Base-by-base conservation (phyloP, 768 basidiomycete species). In the Suillus brevipes region DNA sequence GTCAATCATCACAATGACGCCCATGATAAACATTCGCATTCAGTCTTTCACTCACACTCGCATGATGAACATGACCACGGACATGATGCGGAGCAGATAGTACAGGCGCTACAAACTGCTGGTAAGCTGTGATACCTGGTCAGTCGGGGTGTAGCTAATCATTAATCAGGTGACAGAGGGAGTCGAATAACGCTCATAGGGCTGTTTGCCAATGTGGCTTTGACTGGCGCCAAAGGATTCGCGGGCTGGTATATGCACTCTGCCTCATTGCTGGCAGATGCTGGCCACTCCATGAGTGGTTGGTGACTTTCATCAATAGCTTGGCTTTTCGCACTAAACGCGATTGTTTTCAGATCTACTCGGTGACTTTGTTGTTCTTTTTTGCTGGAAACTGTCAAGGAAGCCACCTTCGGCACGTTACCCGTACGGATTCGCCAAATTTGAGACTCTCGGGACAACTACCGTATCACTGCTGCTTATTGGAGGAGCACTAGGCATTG, bases 371-470 rank as follows among this genome's bases (percentile, higher is more conserved):
- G 94, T 96, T 63, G 95, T 93, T 5, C 83, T 99, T 12, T 89
- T 91, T 67, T 92, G 89, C 73, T 97, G 94, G 92, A 87, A 87
- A 60, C 81, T 95, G 42, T 94, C 93, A 1, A 85, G 94, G 60
- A 86, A 85, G 72, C 86, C 90, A n/a, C 91, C 95, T 12, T 89
- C 91, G 10, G 83, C 80, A 67, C 80, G 78, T 68, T 98, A 94
- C 74, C 95, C 95, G 1, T 95, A 89, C 67, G 93, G 94, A 18
- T 91, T 93, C 71, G 91, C 91, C 68, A 98, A 99, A 78, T 97
- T 95, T 69, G 97, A 99, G 78, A 95, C 95, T 6, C 81, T 98
- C 28, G 97, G 97, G 56, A 97, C 96, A n/a, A 87, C 92, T 3
- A 87, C 91, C 43, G 90, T 97, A 56, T 92, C 95, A 2, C 78